A percentile compares a stretch with the other conserved stretches of the same genome.
Evolutionary conservation across 2,329 filamentous ascomycete genomes (phyloP).

Genomic region (Sporothrix curviconia): DNA sequence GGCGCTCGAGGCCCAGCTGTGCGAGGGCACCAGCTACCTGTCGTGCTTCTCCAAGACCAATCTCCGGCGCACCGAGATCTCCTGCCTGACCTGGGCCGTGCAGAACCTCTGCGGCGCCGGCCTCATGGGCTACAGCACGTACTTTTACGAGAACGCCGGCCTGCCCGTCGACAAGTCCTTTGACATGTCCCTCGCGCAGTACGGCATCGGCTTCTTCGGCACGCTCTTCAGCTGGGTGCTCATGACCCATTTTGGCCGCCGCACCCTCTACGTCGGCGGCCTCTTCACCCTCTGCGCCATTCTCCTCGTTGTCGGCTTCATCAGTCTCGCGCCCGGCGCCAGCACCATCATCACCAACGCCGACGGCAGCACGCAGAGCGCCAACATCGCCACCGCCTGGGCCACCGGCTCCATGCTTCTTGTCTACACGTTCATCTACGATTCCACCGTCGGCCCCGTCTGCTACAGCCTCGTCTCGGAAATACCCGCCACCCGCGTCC

Average conservation of each 20-base stretch:
- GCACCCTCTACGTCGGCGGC: constrained; percentile 32
- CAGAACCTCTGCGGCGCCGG: constrained; percentile 41
- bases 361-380: constrained; percentile 18
- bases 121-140: constrained; percentile 37
- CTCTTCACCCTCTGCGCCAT: constrained; percentile 29
- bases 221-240: constrained; percentile 46
- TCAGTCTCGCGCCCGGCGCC: constrained; percentile 30
- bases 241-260: constrained; percentile 43
- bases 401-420: constrained; percentile 42
- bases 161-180: constrained; percentile 31
- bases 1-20: constrained; percentile 45
- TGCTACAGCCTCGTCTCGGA: constrained; percentile 31
- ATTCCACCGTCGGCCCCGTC: constrained; percentile 36
- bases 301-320: constrained; percentile 39
- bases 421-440: constrained; percentile 38
- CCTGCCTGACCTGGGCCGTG: constrained; percentile 26
- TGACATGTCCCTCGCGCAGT: constrained; percentile 41
- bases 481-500: constrained; percentile 38
- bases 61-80: constrained; percentile 47
- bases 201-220: constrained; percentile 44
- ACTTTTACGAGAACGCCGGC: constrained; percentile 35
- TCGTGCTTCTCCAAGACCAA: constrained; percentile 46
- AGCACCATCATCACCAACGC: not conserved
- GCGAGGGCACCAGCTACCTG: constrained; percentile 42
- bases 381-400: constrained; percentile 41